phyloP scores from a whole-genome alignment of 495 filamentous ascomycete genomes.

The Penicillium cosmopolitanum region DNA sequence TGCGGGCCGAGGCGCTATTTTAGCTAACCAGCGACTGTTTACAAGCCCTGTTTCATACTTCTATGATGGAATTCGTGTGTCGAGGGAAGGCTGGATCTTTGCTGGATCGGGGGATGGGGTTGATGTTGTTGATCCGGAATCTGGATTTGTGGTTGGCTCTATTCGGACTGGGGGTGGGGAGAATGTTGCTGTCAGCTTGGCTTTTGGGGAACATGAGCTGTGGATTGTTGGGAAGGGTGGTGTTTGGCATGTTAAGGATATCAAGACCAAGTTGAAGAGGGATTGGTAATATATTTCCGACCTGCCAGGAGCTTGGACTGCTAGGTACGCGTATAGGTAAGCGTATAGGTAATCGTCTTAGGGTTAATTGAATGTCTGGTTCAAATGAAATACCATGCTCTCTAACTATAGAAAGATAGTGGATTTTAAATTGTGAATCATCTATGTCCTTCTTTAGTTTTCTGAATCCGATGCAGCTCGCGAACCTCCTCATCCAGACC shows the following conservation, averaged over 20 bases:
- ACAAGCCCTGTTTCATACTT: constrained; percentile 47
- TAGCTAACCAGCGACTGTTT: constrained; percentile 14
- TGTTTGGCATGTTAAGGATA: constrained; percentile 17
- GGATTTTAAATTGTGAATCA: background rate
- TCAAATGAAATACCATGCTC: too few species aligned
- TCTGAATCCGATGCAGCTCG: constrained; percentile 24
- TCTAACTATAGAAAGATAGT: too few species aligned
- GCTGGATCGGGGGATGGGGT: constrained; percentile 81
- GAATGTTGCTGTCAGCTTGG: constrained; percentile 21
- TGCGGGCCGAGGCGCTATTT: constrained; percentile 70
- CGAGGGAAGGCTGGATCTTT: constrained; percentile 72
- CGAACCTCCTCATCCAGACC: constrained; percentile 16
- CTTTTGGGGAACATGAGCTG: constrained; percentile 18
- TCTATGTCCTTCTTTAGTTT: background rate
- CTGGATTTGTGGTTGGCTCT: constrained; percentile 50
- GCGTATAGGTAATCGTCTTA: too few species aligned
- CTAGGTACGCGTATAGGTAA: background rate
- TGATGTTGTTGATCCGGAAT: constrained; percentile 76
- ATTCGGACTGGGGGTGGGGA: constrained; percentile 19
- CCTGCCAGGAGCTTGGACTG: background rate
- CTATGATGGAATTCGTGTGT: constrained; percentile 68
- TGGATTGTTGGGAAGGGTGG: constrained; percentile 13
- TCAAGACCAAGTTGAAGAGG: constrained; percentile 13
- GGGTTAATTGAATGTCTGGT: too few species aligned
- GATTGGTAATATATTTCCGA: constrained; percentile 2